Conservation (phyloP, 345 rosid genomes). For the Hevea brasiliensis region DNA sequence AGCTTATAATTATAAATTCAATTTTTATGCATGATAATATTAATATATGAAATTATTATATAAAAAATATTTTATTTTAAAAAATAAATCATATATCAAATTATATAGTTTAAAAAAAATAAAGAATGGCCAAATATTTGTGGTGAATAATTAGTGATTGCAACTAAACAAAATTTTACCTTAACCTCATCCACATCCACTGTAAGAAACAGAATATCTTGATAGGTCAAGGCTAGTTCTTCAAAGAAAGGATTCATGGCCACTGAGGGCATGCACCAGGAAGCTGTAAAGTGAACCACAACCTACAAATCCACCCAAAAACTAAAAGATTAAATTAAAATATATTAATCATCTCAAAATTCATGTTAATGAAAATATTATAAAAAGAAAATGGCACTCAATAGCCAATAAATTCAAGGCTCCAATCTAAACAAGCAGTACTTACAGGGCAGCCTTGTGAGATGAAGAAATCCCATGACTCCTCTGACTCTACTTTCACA, state of each 20-base stretch:
- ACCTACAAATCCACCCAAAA: slow-evolving; percentile 31
- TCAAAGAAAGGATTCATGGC: slow-evolving; percentile 46
- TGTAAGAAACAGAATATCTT: slow-evolving; percentile 34
- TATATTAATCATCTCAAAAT: no score
- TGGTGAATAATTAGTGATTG: no score
- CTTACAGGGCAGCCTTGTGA: slow-evolving; percentile 39
- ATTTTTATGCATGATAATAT: no score
- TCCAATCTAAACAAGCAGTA: background rate
- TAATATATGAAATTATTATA: no score
- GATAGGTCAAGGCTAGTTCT: slow-evolving; percentile 33
- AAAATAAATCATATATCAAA: no score
- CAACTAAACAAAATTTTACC: slow-evolving; percentile 28
- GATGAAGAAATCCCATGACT: slow-evolving; percentile 41
- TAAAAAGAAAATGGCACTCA: background rate
- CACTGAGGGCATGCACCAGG: slow-evolving; percentile 55
- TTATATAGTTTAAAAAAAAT: no score
- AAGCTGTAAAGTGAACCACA: slow-evolving; percentile 48
- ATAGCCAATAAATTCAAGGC: background rate
- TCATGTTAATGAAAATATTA: no score
- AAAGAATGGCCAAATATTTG: no score
- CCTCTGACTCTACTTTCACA: slow-evolving; percentile 32
- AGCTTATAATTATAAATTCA: background rate
- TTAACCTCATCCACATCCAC: slow-evolving; percentile 53
- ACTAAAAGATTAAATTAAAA: no score
- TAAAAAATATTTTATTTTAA: no score